Evolutionary conservation across 2,329 filamentous ascomycete genomes (phyloP), one percentile per base, ranked within the genome.

Genomic region (Pseudocercospora vitis): DNA sequence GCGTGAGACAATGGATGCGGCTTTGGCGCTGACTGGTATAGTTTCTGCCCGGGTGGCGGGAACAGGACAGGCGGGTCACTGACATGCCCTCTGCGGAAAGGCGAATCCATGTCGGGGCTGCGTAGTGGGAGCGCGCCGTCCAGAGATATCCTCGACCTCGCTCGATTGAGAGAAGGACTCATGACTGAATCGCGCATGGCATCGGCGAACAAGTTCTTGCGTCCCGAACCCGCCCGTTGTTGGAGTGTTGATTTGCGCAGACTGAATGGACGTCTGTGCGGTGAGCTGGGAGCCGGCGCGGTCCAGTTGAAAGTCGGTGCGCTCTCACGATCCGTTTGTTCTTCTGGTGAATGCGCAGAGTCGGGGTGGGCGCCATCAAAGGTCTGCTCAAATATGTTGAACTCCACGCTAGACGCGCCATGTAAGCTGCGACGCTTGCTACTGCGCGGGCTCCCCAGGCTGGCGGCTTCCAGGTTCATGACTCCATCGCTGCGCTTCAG

Each of bases 401-500:
- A 87, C 62, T 84, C 79, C 78, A 58, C 86, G 77, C 62, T 56
- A 39, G 75, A 82, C 37, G 85, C 81, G 46, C 87, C 87, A 69
- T 96, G 89, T 63, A 95, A 74, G 72, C 91, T 96, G 65, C 94
- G 84, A 61, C 94, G 83, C 62, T 70, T 70, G 77, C 96, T 96
- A 42, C 91, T 89, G 55, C 92, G 88, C 0, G 94, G 92, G 66
- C 89, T 96, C 62, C 88, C 88, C 52, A 88, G 78, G 63, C 81
- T 86, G 23, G 84, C 79, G 59, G 89, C 87, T 65, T 95, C 91
- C 45, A 95, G 75, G 65, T 89, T 90, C 88, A 95, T 92, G 48
- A 87, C 86, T 37, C 88, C 87, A 74, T 97, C 92, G 67, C 87
- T 92, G 64, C 94, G 85, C 79, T 97, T 96, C 63, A 97, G 76